Conservation (phyloP, 1,284 basidiomycete species). For the Apiotrichum domesticum region DNA sequence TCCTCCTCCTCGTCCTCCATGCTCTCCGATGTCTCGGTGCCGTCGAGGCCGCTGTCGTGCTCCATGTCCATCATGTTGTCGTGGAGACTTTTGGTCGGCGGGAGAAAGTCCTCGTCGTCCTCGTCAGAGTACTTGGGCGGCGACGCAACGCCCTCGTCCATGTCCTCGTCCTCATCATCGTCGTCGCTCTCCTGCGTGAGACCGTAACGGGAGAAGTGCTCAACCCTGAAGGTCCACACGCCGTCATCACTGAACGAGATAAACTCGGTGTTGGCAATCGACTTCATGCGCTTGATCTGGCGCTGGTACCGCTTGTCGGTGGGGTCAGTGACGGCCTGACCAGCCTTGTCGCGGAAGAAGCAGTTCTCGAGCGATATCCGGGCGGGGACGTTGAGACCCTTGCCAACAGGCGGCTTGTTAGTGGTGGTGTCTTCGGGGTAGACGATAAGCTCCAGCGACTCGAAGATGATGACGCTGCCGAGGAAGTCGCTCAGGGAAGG, state of each 20-base stretch:
- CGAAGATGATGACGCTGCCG: constrained; percentile 82
- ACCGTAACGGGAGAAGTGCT: constrained; percentile 65
- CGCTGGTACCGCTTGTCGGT: constrained; percentile 65
- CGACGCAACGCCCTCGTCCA: constrained; percentile 13
- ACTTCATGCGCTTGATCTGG: constrained; percentile 76
- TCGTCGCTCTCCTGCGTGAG: constrained; percentile 41
- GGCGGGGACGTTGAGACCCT: constrained; percentile 84
- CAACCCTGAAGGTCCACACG: constrained; percentile 88
- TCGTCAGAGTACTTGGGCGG: constrained; percentile 9
- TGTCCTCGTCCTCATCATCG: constrained; percentile 28
- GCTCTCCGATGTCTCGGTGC: constrained; percentile 13
- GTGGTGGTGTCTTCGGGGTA: constrained; percentile 71
- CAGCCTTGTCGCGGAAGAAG: constrained; percentile 85
- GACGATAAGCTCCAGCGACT: constrained; percentile 84
- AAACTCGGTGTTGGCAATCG: constrained; percentile 80
- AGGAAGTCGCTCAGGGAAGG: constrained; percentile 72
- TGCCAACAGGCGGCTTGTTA: constrained; percentile 70
- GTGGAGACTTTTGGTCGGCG: constrained; percentile 34
- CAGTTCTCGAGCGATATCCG: constrained; percentile 72
- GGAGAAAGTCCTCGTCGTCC: constrained; percentile 35
- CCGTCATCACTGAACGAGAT: constrained; percentile 72
- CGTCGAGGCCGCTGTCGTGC: constrained; percentile 26
- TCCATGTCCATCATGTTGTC: constrained; percentile 22
- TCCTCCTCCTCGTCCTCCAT: constrained; percentile 29
- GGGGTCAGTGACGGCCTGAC: constrained; percentile 81